These are phyloP conservation scores for Syzygium malaccense DNA, from an alignment of 441 rosid species.

Conservation along the genomic window DNA sequence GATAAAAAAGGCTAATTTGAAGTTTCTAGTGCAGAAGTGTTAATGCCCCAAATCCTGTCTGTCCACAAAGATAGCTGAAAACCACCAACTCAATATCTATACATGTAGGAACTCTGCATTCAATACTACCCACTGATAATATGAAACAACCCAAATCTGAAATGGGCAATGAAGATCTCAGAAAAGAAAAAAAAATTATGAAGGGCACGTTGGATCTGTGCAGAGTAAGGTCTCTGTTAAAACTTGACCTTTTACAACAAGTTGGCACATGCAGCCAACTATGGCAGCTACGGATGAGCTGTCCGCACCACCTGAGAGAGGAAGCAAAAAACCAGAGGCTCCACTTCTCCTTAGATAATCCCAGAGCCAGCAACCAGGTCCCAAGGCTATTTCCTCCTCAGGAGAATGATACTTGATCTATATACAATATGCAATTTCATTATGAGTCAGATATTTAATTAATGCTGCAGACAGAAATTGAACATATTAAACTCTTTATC, in stretches of 20 bases:
- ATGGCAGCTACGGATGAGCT: conserved; percentile 98
- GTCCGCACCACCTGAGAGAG: conserved; percentile 99
- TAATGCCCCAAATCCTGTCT: background rate
- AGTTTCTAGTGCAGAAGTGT: background rate
- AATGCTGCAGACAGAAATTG: background rate
- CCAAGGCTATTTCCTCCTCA: conserved; percentile 96
- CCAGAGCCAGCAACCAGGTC: conserved; percentile 98
- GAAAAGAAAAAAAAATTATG: background rate
- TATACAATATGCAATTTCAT: background rate
- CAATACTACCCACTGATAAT: background rate
- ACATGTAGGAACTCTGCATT: background rate
- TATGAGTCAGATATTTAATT: background rate
- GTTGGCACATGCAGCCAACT: conserved; percentile 99
- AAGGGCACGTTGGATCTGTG: background rate
- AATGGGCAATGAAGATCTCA: background rate
- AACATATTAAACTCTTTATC: background rate
- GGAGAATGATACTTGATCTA: conserved; percentile 85
- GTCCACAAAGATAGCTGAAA: background rate
- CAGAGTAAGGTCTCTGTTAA: background rate
- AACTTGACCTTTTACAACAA: conserved; percentile 75
- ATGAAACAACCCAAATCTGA: background rate
- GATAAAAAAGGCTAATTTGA: background rate
- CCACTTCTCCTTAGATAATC: conserved; percentile 97
- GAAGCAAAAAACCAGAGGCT: conserved; percentile 96
- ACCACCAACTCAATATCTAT: background rate